Base-by-base conservation (phyloP, 352 stramenopile genomes). In the Achlya hypogyna region DNA sequence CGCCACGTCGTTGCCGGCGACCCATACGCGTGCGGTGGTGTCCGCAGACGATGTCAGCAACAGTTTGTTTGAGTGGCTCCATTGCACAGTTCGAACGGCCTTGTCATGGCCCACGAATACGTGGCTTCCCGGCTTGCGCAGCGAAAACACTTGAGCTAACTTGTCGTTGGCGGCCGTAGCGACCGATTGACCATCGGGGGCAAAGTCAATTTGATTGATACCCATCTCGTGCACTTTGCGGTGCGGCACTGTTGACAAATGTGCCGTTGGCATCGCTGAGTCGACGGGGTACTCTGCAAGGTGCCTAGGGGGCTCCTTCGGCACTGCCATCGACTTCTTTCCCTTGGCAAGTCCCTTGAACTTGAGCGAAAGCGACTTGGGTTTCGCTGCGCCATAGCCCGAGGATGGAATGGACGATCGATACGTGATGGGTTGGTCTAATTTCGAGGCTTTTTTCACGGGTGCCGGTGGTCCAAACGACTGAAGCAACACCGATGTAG, bases 371-470 rank as follows among this genome's bases (percentile, higher is more conserved):
- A 63, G 27, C 14, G 53, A 35, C 14, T 54, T 62, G 20, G 65
- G 65, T 18, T 62, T 53, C 49, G 16, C 49, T 4, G 71, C 62
- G 31, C 86, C 87, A 70, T 96, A 96, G 0, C 87, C 87, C 1
- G 84, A 94, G 16, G 87, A 96, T 53, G 81, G 79, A 54, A 96
- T 84, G 18, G 79, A 74, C 16, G 79, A 79, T 43, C 86, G 87
- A 43, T 94, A 96, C 23, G 84, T 91, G 47, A 95, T 76, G 22
- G 86, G 82, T 16, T 92, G 86, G 73, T 95, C 79, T 1, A 79
- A 63, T 42, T 62, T 69, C 16, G 64, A 42, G 25, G 29, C 9
- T 34, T 22, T 70, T 32, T 12, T 6, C 16, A 49, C 38, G 25
- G 16, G n/a, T 34, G 56, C 29, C 40, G 32, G 23, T 51, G 56